Conservation (phyloP, 2,329 filamentous ascomycete species). For the Pseudophaeomoniella oleicola region DNA sequence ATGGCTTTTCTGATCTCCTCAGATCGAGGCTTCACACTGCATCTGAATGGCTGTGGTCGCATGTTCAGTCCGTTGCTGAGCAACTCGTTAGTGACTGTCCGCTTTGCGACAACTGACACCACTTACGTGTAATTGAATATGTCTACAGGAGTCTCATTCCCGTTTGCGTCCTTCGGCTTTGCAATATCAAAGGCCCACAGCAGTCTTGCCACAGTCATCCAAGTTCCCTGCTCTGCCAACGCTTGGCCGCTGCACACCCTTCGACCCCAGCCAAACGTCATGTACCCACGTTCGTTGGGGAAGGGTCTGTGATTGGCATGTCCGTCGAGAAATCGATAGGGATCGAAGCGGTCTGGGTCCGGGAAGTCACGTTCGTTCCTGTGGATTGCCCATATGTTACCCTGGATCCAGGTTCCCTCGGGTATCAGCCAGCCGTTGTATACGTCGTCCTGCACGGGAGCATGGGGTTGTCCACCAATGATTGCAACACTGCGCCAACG, state of each 20-base stretch:
- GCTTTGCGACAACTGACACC: neutral
- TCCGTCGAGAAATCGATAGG: neutral
- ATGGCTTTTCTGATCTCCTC: constrained; percentile 35
- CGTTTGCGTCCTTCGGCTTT: constrained; percentile 13
- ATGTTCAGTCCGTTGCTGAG: constrained; percentile 42
- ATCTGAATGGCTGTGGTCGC: constrained; percentile 41
- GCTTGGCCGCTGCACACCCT: constrained; percentile 39
- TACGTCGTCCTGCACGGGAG: constrained; percentile 12
- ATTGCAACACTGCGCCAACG: constrained; percentile 21
- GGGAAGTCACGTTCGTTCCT: constrained; percentile 26
- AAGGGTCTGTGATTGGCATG: constrained; percentile 24
- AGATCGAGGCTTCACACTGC: constrained; percentile 36
- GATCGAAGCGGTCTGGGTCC: constrained; percentile 17
- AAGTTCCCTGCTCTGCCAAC: constrained; percentile 45
- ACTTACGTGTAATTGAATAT: constrained; percentile 42
- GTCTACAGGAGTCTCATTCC: constrained; percentile 36
- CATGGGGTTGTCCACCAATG: constrained; percentile 18
- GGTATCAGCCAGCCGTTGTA: constrained; percentile 16
- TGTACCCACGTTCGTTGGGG: constrained; percentile 34
- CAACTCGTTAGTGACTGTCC: constrained; percentile 1
- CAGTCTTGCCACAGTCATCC: constrained; percentile 41
- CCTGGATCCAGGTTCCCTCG: constrained; percentile 10
- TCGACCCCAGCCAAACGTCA: constrained; percentile 44
- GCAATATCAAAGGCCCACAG: constrained; percentile 31
- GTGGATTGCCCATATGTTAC: constrained; percentile 15